Conservation (phyloP, 2,329 filamentous ascomycete genomes). For the Fusarium austroafricanum region DNA sequence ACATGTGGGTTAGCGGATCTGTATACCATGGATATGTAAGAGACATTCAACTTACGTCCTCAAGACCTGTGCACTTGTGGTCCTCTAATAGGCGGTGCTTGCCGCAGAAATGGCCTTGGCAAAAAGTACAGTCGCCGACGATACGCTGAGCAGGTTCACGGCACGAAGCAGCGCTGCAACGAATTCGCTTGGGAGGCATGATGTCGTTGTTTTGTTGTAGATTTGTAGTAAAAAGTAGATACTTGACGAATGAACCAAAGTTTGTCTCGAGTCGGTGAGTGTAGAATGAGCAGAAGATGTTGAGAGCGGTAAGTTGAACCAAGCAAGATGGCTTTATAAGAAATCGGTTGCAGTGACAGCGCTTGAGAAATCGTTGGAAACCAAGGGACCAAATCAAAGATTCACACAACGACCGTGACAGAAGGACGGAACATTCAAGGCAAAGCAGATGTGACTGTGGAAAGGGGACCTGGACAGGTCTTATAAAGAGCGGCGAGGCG, state of each 20-base stretch:
- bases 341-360: conserved; percentile 26
- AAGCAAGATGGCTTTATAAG: background rate
- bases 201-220: conserved; percentile 39
- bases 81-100: conserved; percentile 95
- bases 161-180: conserved; percentile 92
- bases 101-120: conserved; percentile 91
- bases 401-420: conserved; percentile 34
- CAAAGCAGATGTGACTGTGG: background rate
- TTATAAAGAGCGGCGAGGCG: conserved; percentile 42
- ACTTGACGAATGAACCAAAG: conserved; percentile 5
- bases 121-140: conserved; percentile 96
- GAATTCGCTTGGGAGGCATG: conserved; percentile 80
- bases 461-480: conserved; percentile 25
- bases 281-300: conserved; percentile 7
- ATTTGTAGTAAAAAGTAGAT: background rate
- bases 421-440: conserved; percentile 26
- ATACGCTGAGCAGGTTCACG: conserved; percentile 89
- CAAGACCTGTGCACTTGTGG: conserved; percentile 91
- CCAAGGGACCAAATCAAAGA: conserved; percentile 27
- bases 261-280: conserved; percentile 29
- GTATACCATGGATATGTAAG: background rate
- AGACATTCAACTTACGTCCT: conserved; percentile 73
- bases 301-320: conserved; percentile 23
- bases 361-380: conserved; percentile 26
- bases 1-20: conserved; percentile 23